Evolutionary conservation across 495 filamentous ascomycete genomes (phyloP), one percentile per base, ranked within the genome.

Genomic region (Neurospora cerealis): DNA sequence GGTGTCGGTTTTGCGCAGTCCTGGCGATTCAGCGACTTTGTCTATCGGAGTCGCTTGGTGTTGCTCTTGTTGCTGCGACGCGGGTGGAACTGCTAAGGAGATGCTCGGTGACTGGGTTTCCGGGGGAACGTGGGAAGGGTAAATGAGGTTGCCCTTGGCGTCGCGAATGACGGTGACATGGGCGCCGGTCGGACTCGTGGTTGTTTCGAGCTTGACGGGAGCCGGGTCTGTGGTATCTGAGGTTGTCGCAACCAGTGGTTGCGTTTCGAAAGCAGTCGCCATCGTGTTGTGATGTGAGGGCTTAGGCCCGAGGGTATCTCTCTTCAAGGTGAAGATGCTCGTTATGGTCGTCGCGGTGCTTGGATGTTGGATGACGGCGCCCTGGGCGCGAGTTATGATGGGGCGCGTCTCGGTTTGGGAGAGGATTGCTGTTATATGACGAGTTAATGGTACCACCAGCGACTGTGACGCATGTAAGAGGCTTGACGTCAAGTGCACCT

Each of bases 81-180:
- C n/a, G 5, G 74, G 70, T 11, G 72, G 71, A 41, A 74, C 62
- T 28, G 75, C 74, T 11, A 66, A 42, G 10, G 75, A 75, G 11
- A 76, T 70, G 0, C 72, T 75, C 7, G 81, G 82, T 8, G 77
- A 74, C n/a, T 79, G 69, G 15, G 82, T 80, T 9, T 77, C 72
- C 2, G 80, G 82, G 15, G 83, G 83, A 1, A 85, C 78, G 36
- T 81, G 79, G 71, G 75, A 75, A 5, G 83, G 83, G 75, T 80
- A 84, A 32, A 78, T 76, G 36, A 81, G 73, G 60, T 80, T 74
- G 21, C 83, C 82, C 44, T 78, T 69, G 11, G 32, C 71, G 60
- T 85, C 82, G 70, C 77, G 76, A 11, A 81, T 73, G 9, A 84
- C 70, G 2, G 78, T 77, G 15, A 74, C 78, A 15, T 39, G 73